Evolutionary conservation across 2,329 filamentous ascomycete genomes (phyloP).

Genomic region (Gaeumannomyces tritici): DNA sequence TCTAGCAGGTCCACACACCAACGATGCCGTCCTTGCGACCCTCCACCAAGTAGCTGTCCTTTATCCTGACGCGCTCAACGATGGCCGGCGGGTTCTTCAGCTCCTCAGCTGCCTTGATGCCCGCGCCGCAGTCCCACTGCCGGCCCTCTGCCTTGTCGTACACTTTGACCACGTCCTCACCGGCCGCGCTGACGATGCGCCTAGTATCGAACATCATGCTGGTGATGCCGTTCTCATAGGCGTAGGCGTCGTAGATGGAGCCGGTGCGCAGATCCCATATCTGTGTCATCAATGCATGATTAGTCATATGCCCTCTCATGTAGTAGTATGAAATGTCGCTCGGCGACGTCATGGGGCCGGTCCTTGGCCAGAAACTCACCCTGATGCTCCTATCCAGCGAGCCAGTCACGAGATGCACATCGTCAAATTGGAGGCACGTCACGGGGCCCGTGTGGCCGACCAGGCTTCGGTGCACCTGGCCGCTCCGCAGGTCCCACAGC

Average conservation of each 20-base stretch:
- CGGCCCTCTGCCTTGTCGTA: slow-evolving; percentile 95
- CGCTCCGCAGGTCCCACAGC: slow-evolving; percentile 91
- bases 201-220: slow-evolving; percentile 96
- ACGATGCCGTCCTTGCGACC: slow-evolving; percentile 80
- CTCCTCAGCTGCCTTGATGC: slow-evolving; percentile 58
- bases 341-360: neutral
- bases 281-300: slow-evolving; percentile 32
- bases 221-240: slow-evolving; percentile 84
- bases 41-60: slow-evolving; percentile 89
- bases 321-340: too few relatives aligned
- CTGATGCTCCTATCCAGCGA: slow-evolving; percentile 87
- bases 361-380: slow-evolving; percentile 45
- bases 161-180: slow-evolving; percentile 91
- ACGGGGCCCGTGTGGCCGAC: slow-evolving; percentile 94
- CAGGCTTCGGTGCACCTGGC: slow-evolving; percentile 91
- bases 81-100: slow-evolving; percentile 50
- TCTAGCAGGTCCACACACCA: slow-evolving; percentile 75
- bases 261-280: slow-evolving; percentile 98
- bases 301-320: neutral
- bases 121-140: slow-evolving; percentile 94
- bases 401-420: slow-evolving; percentile 87
- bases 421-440: slow-evolving; percentile 91
- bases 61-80: slow-evolving; percentile 80
- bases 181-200: slow-evolving; percentile 80
- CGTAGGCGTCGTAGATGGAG: slow-evolving; percentile 90